Evolutionary conservation across 768 basidiomycete species (phyloP).

Genomic region (Boletus vinaceobasis): DNA sequence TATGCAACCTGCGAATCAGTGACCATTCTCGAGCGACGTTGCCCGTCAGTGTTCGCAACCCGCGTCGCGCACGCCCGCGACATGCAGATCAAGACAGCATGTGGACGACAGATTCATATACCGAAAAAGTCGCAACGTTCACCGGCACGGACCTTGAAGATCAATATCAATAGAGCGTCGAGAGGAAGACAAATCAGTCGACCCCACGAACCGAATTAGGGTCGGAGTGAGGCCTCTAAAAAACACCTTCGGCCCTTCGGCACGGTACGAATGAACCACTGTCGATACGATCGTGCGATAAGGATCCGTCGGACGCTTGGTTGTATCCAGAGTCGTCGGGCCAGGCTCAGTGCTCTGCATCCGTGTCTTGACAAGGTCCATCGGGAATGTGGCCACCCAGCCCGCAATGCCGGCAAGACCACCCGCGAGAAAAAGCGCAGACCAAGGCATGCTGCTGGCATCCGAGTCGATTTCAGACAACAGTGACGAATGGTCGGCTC

Average conservation of each 20-base stretch:
- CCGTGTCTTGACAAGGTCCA: constrained; percentile 89
- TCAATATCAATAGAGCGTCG: background rate
- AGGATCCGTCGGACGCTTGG: constrained; percentile 36
- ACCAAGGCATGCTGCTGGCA: constrained; percentile 42
- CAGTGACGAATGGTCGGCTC: constrained; percentile 34
- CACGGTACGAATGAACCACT: constrained; percentile 53
- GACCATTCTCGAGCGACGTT: background rate
- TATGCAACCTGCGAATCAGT: background rate
- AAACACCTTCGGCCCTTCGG: constrained; percentile 68
- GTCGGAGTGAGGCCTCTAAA: constrained; percentile 78
- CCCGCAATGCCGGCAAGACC: constrained; percentile 74
- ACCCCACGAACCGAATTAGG: constrained; percentile 56
- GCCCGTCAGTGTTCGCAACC: background rate
- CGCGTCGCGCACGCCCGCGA: background rate
- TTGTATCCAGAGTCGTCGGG: background rate
- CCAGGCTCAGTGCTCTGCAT: constrained; percentile 54
- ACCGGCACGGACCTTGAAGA: constrained; percentile 67
- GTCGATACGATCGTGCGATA: constrained; percentile 61
- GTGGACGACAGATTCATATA: constrained; percentile 61
- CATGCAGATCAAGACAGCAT: constrained; percentile 23
- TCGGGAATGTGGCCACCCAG: constrained; percentile 81
- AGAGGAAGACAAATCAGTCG: background rate
- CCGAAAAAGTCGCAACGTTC: constrained; percentile 80
- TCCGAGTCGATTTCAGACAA: constrained; percentile 41
- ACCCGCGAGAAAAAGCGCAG: constrained; percentile 65